Base-by-base conservation (phyloP, 305 asterid genomes). In the Solanum chacoense region DNA sequence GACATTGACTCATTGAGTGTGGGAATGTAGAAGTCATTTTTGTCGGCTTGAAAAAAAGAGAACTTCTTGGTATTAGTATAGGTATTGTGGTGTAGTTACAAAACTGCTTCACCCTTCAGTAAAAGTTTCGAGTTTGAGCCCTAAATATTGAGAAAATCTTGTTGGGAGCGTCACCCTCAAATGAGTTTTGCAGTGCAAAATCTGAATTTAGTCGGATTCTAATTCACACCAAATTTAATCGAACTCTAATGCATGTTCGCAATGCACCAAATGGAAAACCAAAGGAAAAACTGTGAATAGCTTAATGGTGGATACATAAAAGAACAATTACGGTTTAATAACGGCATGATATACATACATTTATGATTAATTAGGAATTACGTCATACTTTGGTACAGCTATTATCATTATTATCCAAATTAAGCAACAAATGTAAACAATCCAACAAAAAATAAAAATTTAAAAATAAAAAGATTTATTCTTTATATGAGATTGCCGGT, bases 181-280 rank as follows among this genome's bases (percentile, higher is more conserved):
- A 20, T 55, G 5, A 59, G 0, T 20, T 59, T 20, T 59, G 11
- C 1, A 0, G 11, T 2, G 11, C 5, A 1, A 7, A 55, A 20
- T 55, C 0, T 55, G 5, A 59, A 59, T 8, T 59, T 59, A 7
- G 0, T 20, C 6, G 5, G 0, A 20, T 59, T 59, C 0, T 0
- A 20, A 7, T 59, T 3, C 2, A 20, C 26, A 1, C 6, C 26
- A 59, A 59, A 59, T 59, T 59, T 63, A 63, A 63, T 63, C 13
- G 0, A 4, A n/a, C 13, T 63, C 3, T 63, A 63, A 9, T 20
- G 0, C 5, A 11, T 20, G 2, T 1, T 59, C 69, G 20, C 2
- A 0, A 59, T 3, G 1, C 26, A 59, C 29, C 72, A 1, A 22
- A 22, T 9, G 6, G 1, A 4, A 20, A 16, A 50, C 10, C 65